These are phyloP conservation scores for Penicillium concentricum DNA, from an alignment of 2,329 filamentous ascomycete genomes.

Conservation along the genomic window DNA sequence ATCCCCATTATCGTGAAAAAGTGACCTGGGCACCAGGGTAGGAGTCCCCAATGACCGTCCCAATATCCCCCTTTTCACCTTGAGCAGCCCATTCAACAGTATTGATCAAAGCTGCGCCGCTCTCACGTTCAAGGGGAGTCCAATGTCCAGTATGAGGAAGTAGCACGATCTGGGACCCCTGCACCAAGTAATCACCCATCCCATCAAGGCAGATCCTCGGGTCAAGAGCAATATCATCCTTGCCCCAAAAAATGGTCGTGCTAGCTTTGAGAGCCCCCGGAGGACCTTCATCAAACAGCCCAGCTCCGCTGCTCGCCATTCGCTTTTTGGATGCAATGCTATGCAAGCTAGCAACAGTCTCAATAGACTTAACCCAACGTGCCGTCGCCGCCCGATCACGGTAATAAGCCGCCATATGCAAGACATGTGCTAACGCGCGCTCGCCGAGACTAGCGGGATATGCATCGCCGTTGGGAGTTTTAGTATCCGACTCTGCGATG, in stretches of 20 bases:
- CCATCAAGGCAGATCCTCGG: constrained; percentile 52
- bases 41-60: constrained; percentile 25
- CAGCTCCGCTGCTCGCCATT: constrained; percentile 39
- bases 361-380: constrained; percentile 53
- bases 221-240: constrained; percentile 53
- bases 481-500: constrained; percentile 42
- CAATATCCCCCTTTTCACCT: constrained; percentile 40
- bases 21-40: constrained; percentile 36
- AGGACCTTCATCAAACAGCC: constrained; percentile 47
- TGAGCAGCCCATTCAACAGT: constrained; percentile 40
- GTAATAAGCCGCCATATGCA: constrained; percentile 55
- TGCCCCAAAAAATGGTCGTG: constrained; percentile 55
- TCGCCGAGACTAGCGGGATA: constrained; percentile 45
- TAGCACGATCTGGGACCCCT: constrained; percentile 51
- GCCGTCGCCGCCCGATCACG: constrained; percentile 48
- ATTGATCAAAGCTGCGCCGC: constrained; percentile 44
- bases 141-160: constrained; percentile 55
- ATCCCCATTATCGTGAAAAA: constrained; percentile 28
- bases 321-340: constrained; percentile 40
- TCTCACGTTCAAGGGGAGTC: constrained; percentile 50
- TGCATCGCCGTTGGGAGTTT: constrained; percentile 28
- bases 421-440: constrained; percentile 48
- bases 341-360: constrained; percentile 50
- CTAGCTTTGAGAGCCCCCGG: constrained; percentile 51
- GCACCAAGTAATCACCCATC: constrained; percentile 51